A percentile compares a stretch with the other conserved stretches of the same genome.
These are phyloP conservation scores for Eucalyptus cloeziana DNA, from an alignment of 345 rosid genomes.

Conservation along the genomic window DNA sequence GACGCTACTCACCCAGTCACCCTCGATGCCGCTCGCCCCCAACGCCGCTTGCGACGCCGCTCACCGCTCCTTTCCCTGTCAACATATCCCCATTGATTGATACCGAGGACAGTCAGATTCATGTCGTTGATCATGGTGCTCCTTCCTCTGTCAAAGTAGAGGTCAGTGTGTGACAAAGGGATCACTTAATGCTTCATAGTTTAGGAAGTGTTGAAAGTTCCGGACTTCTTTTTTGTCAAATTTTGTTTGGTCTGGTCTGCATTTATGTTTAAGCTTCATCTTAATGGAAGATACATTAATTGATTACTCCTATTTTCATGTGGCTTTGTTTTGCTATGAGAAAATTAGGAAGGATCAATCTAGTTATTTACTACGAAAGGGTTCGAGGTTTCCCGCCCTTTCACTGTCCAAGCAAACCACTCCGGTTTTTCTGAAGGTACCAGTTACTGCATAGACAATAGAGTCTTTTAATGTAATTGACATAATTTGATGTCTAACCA, in stretches of 20 bases:
- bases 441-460: not conserved
- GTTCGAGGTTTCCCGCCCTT: conserved; percentile 31
- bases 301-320: not conserved
- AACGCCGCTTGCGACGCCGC: no score
- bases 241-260: not conserved
- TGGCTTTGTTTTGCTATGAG: not conserved
- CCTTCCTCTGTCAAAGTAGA: conserved; percentile 47
- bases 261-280: not conserved
- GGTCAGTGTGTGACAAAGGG: conserved; percentile 1
- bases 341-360: conserved; percentile 43
- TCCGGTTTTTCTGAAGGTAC: conserved; percentile 64
- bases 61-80: no score
- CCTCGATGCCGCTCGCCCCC: no score
- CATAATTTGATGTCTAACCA: not conserved
- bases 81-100: conserved; percentile 25
- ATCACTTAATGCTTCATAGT: not conserved
- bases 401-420: conserved; percentile 50
- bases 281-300: not conserved
- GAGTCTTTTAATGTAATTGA: not conserved
- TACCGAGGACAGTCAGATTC: conserved; percentile 63
- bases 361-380: conserved; percentile 47
- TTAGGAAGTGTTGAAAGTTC: not conserved
- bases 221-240: not conserved
- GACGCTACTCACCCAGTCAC: no score
- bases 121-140: conserved; percentile 64